A percentile compares a stretch with the other conserved stretches of the same genome.
Evolutionary conservation across 1,139 yeast genomes (phyloP).

Genomic region (Hyphopichia burtonii): DNA sequence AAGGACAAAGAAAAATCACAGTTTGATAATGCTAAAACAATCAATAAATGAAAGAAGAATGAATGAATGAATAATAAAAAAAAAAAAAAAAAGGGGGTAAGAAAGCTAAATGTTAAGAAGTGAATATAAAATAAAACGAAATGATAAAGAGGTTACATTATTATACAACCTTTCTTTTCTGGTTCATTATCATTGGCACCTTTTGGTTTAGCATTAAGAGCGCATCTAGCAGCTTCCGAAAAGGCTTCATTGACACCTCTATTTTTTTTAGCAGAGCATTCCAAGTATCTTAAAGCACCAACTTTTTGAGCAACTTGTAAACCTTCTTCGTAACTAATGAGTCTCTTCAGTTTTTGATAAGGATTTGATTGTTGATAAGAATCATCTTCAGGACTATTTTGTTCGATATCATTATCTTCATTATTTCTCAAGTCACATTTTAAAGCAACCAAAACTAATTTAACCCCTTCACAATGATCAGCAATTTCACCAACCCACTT

Average conservation of each 20-base stretch:
- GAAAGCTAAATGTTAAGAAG: neutral
- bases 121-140: neutral
- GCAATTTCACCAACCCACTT: conserved; percentile 94
- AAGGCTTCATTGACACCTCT: conserved; percentile 97
- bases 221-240: conserved; percentile 96
- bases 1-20: neutral
- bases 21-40: neutral
- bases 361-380: conserved; percentile 30
- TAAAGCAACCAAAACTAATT: conserved; percentile 87
- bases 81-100: neutral
- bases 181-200: conserved; percentile 60
- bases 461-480: conserved; percentile 96
- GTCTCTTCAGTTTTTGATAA: conserved; percentile 44
- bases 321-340: conserved; percentile 37
- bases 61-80: neutral
- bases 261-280: conserved; percentile 91
- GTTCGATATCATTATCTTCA: conserved; percentile 31
- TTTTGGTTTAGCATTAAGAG: conserved; percentile 80
- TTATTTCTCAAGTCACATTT: conserved; percentile 84
- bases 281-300: conserved; percentile 83
- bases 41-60: neutral
- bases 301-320: conserved; percentile 73
- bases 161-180: conserved; percentile 40
- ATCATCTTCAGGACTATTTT: conserved; percentile 31
- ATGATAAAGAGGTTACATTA: conserved; percentile 26